Evolutionary conservation across 1,284 basidiomycete genomes (phyloP), one percentile per base, ranked within the genome.

Genomic region (Ceratobasidium sp.): DNA sequence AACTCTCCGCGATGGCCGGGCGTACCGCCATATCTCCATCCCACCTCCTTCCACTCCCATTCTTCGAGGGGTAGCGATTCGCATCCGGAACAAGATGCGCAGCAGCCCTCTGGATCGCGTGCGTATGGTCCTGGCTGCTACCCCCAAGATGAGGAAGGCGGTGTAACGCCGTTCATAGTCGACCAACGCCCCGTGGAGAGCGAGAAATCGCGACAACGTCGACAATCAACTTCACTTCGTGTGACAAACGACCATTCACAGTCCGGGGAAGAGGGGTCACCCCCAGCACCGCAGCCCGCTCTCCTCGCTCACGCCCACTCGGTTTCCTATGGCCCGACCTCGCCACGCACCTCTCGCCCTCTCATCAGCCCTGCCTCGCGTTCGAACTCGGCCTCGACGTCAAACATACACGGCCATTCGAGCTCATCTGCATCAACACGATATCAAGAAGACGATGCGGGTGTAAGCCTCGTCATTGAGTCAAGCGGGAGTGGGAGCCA

Each of bases 361-460:
- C 1, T 67, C 4, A 17, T 34, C 3, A 13, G 25, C 15, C 25
- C 49, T 1, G 50, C 29, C 17, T 67, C 64, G 13, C 64, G 64
- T 1, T 67, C 64, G 10, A 54, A 43, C n/a, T 67, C 64, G 25
- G 1, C n/a, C 15, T 52, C 60, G 20, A 50, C 60, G 1, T 35
- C 31, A 2, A 32, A 34, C 27, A 3, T 17, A 12, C 31, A 34
- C 27, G 25, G 29, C 15, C 29, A 53, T 8, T 27, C 47, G 20
- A 20, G n/a, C 15, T 53, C 35, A 13, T 20, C 40, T 2, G 64
- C 52, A 20, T 58, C 42, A 13, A 50, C 47, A 7, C 22, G 52
- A 40, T 67, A 67, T 32, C 64, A 67, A 29, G 64, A 67, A 55
- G 52, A 67, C 50, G 64, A 67, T 40, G 64, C 64, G 5, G 64